phyloP scores from a whole-genome alignment of 2,329 filamentous ascomycete genomes.

The Nigrograna mackinnonii region DNA sequence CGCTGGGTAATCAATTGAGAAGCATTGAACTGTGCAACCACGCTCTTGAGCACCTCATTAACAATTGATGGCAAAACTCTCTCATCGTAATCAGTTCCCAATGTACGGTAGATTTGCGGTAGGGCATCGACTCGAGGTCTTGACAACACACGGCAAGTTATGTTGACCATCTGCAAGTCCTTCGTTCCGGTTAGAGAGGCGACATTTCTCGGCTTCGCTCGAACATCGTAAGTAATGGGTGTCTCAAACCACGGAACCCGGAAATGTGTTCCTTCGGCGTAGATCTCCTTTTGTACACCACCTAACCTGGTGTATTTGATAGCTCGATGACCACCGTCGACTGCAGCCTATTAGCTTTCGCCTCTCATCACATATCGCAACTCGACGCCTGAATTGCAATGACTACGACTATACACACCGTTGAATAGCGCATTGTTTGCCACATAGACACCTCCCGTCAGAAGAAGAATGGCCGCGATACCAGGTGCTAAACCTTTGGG shows the following conservation, averaged over 20 bases:
- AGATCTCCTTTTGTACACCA: conserved; percentile 96
- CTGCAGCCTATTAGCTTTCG: conserved; percentile 53
- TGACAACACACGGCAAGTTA: conserved; percentile 98
- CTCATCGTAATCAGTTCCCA: conserved; percentile 96
- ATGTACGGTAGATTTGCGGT: conserved; percentile 94
- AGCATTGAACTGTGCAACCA: conserved; percentile 98
- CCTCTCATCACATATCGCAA: too few species aligned
- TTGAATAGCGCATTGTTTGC: conserved; percentile 71
- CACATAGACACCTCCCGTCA: conserved; percentile 58
- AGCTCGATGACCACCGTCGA: conserved; percentile 96
- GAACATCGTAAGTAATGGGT: conserved; percentile 94
- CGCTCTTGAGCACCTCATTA: conserved; percentile 98
- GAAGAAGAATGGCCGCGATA: conserved; percentile 56
- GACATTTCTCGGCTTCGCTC: conserved; percentile 95
- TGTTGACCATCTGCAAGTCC: conserved; percentile 99
- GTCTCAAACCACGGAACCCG: conserved; percentile 97
- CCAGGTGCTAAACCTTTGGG: conserved; percentile 60
- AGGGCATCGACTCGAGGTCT: conserved; percentile 84
- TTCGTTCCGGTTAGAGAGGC: conserved; percentile 97
- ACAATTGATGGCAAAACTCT: conserved; percentile 97
- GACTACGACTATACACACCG: conserved; percentile 52
- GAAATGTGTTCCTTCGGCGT: conserved; percentile 95
- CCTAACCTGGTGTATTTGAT: conserved; percentile 96
- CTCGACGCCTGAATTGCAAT: too few species aligned
- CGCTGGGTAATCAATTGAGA: conserved; percentile 98